Conservation (phyloP, 768 basidiomycete genomes). For the Ephemerocybe angulata region DNA sequence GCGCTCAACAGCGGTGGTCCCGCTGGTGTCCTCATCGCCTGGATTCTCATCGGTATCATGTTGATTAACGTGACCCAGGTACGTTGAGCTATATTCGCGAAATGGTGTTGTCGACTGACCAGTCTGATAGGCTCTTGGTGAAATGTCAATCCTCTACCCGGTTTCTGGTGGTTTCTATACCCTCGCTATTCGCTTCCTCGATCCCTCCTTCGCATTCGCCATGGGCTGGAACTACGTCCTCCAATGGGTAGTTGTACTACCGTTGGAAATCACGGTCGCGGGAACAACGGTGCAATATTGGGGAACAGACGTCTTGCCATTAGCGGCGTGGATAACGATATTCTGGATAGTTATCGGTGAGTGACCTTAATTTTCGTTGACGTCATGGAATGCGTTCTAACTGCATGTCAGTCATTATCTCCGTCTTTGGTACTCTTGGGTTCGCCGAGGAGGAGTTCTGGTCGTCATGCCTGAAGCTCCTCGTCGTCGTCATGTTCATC, state of each 20-base stretch:
- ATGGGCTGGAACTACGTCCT: conserved; percentile 51
- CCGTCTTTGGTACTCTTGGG: conserved; percentile 43
- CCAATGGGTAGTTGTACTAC: conserved; percentile 44
- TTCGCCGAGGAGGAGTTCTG: conserved; percentile 49
- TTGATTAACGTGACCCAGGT: conserved; percentile 47
- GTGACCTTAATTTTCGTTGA: neutral
- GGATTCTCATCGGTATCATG: conserved; percentile 45
- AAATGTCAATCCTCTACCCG: conserved; percentile 48
- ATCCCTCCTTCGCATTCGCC: conserved; percentile 45
- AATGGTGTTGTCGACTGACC: neutral
- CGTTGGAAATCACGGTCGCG: conserved; percentile 44
- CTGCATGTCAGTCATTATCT: conserved; percentile 28
- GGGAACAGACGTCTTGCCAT: conserved; percentile 32
- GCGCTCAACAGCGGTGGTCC: conserved; percentile 39
- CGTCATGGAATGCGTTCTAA: neutral
- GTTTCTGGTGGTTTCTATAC: conserved; percentile 50
- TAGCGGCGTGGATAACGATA: conserved; percentile 44
- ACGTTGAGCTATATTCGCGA: conserved; percentile 5
- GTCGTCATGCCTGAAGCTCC: conserved; percentile 46
- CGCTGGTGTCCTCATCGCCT: conserved; percentile 41
- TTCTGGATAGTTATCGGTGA: conserved; percentile 40
- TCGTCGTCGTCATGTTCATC: conserved; percentile 44
- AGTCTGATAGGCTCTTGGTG: conserved; percentile 41
- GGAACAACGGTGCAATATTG: conserved; percentile 44
- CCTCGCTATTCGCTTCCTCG: conserved; percentile 42